Evolutionary conservation across 208 protist genomes (phyloP).

Genomic region (Naegleria gruberi): DNA sequence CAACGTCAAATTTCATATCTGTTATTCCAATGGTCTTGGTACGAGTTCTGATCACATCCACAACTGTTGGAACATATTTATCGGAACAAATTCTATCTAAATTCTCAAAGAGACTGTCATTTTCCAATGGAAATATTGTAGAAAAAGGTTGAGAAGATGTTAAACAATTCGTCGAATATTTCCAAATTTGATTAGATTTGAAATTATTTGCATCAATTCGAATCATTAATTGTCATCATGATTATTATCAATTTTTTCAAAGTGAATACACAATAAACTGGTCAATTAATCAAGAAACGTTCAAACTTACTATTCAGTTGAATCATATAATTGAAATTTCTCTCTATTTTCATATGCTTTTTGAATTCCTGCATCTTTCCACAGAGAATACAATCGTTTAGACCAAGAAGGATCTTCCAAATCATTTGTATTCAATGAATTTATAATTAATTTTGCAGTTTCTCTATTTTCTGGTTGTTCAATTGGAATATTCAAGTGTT

Average conservation of each 20-base stretch:
- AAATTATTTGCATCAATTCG: too few relatives aligned
- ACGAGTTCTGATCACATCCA: neutral
- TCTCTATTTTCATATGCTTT: neutral
- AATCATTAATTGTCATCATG: too few relatives aligned
- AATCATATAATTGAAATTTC: conserved; percentile 4
- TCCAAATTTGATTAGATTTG: too few relatives aligned
- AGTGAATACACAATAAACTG: too few relatives aligned
- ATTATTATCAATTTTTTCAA: too few relatives aligned
- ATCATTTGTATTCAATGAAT: neutral
- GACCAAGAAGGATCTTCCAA: neutral
- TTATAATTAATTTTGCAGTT: neutral
- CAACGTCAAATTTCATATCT: neutral
- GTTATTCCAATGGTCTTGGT: neutral
- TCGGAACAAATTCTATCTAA: neutral
- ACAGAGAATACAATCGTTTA: neutral
- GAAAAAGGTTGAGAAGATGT: too few relatives aligned
- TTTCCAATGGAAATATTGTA: too few relatives aligned
- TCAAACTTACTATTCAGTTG: neutral
- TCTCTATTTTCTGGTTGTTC: neutral
- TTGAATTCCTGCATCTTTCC: neutral
- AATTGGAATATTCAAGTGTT: neutral
- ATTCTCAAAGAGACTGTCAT: neutral
- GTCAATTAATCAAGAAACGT: neutral
- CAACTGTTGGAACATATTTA: neutral
- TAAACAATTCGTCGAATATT: too few relatives aligned